A percentile compares a stretch with the other conserved stretches of the same genome.
Evolutionary conservation across 768 basidiomycete species (phyloP).

Genomic region (Pleurotus sapidus): DNA sequence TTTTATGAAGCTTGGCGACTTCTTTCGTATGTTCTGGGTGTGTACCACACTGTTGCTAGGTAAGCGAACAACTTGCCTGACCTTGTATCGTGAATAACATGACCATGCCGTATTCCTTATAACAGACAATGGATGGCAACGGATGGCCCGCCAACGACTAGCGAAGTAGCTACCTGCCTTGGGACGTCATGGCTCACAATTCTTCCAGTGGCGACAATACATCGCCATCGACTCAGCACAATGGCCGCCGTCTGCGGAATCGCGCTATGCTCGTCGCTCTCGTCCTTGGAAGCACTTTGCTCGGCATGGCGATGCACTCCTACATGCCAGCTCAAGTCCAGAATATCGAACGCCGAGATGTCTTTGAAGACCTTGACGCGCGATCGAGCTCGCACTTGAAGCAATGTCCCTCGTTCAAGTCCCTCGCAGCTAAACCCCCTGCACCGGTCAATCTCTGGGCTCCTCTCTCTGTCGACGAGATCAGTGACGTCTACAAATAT

Average conservation of each 20-base stretch:
- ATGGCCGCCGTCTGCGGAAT: neutral
- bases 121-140: too few species aligned
- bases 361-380: neutral
- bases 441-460: constrained; percentile 49
- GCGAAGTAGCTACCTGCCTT: too few species aligned
- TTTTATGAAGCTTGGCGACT: too few species aligned
- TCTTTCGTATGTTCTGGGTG: too few species aligned
- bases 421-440: constrained; percentile 33
- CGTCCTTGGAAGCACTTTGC: neutral
- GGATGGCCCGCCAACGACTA: too few species aligned
- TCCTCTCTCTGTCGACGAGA: constrained; percentile 43
- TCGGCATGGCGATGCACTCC: neutral
- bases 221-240: too few species aligned
- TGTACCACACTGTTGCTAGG: too few species aligned
- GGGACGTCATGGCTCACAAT: too few species aligned
- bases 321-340: neutral
- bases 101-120: too few species aligned
- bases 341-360: neutral
- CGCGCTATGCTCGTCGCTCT: neutral
- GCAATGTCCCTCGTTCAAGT: constrained; percentile 29
- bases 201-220: too few species aligned
- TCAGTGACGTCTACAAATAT: constrained; percentile 25
- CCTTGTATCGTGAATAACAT: too few species aligned
- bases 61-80: too few species aligned
- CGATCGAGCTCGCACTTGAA: neutral